These are phyloP conservation scores for Sicyos edulis DNA, from an alignment of 306 rosid genomes.

Conservation along the genomic window DNA sequence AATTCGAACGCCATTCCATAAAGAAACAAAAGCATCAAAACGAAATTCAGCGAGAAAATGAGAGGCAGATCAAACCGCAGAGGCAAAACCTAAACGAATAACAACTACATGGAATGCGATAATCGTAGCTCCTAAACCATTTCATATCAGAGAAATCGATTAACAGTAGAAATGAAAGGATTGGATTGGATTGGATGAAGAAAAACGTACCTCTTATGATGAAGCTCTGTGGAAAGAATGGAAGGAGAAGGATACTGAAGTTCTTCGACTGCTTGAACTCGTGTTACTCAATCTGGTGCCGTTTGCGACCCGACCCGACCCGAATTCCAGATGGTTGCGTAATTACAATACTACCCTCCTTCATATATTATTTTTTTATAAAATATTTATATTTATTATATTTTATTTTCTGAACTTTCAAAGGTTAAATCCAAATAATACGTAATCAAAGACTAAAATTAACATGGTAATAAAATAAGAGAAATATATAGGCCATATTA, in stretches of 20 bases:
- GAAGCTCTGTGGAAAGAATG: not conserved
- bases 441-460: no score
- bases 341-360: not conserved
- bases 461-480: no score
- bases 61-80: constrained; percentile 2
- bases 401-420: no score
- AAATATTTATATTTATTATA: no score
- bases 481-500: no score
- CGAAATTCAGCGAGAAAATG: not conserved
- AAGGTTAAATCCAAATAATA: no score
- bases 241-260: not conserved
- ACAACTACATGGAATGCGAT: no score
- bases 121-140: not conserved
- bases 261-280: constrained; percentile 3
- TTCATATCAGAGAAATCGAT: not conserved
- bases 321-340: no score
- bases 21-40: not conserved
- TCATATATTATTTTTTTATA: no score
- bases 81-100: not conserved
- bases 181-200: constrained; percentile 9
- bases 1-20: not conserved
- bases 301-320: constrained; percentile 2
- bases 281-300: not conserved
- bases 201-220: not conserved
- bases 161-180: not conserved